Conservation (phyloP, 208 protist genomes). For the Histomonas meleagridis region DNA sequence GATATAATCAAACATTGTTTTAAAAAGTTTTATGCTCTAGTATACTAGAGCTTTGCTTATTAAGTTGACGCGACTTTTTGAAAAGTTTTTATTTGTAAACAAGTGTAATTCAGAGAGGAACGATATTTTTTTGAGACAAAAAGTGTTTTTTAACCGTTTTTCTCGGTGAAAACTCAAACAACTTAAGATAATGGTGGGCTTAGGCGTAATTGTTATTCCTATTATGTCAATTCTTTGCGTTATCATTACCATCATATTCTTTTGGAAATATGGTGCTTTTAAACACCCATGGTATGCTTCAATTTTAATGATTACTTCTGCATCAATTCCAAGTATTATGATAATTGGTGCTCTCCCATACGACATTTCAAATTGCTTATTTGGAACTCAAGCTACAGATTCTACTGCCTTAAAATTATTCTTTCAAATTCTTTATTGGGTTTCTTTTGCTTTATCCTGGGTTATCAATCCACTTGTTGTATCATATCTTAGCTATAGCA, state of each 20-base stretch:
- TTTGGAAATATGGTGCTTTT: neutral
- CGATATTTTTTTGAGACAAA: no score
- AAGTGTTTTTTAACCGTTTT: no score
- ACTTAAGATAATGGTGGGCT: no score
- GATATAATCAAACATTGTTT: no score
- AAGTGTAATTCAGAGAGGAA: no score
- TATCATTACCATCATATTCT: neutral
- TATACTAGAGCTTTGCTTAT: no score
- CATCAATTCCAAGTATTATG: neutral
- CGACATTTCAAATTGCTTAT: neutral
- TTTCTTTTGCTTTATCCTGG: neutral
- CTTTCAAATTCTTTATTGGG: neutral
- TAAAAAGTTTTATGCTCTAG: no score
- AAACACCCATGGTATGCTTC: neutral
- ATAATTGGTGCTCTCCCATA: neutral
- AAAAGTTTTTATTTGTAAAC: no score
- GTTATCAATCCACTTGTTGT: slow-evolving; percentile 1
- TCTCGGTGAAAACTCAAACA: no score
- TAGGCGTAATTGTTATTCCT: no score
- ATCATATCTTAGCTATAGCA: neutral
- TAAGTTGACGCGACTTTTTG: no score
- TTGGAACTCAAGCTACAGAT: neutral
- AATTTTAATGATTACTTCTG: neutral
- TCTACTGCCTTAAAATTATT: neutral
- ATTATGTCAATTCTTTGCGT: neutral